phyloP scores from a whole-genome alignment of 2,329 filamentous ascomycete species.

The Pleomassaria siparia region DNA sequence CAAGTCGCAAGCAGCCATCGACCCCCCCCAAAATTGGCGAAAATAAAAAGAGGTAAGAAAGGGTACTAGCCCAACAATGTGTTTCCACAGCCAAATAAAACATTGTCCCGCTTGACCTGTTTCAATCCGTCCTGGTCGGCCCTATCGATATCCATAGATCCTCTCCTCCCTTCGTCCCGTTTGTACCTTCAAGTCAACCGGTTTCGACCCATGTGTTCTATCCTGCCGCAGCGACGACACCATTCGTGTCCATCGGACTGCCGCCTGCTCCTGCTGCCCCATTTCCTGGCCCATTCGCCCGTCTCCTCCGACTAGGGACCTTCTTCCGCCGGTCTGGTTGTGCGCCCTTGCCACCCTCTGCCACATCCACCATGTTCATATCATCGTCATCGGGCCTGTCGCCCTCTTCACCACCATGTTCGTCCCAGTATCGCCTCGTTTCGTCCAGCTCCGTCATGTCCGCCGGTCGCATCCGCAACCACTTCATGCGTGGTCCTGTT shows the following conservation, averaged over 20 bases:
- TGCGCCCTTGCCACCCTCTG: constrained; percentile 29
- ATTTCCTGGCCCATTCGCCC: constrained; percentile 31
- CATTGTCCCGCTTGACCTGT: neutral
- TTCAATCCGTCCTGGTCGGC: neutral
- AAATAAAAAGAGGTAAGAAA: neutral
- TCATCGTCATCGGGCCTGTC: constrained; percentile 41
- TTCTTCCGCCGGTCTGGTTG: constrained; percentile 40
- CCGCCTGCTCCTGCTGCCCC: constrained; percentile 9
- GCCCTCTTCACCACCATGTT: constrained; percentile 35
- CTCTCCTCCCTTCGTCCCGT: neutral
- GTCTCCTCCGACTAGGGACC: constrained; percentile 38
- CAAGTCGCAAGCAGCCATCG: neutral
- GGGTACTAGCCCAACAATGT: constrained; percentile 1
- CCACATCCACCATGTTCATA: constrained; percentile 42
- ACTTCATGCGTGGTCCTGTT: constrained; percentile 93
- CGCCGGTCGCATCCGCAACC: constrained; percentile 81
- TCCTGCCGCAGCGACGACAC: constrained; percentile 20
- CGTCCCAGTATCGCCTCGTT: constrained; percentile 48
- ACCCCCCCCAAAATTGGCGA: neutral
- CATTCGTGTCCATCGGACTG: constrained; percentile 47
- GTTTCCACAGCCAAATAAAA: neutral
- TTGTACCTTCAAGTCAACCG: neutral
- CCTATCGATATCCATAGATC: neutral
- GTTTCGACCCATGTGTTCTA: neutral
- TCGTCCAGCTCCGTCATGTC: constrained; percentile 86